Conservation (phyloP, 805 yeast species). For the Saccharomycopsis sp. region DNA sequence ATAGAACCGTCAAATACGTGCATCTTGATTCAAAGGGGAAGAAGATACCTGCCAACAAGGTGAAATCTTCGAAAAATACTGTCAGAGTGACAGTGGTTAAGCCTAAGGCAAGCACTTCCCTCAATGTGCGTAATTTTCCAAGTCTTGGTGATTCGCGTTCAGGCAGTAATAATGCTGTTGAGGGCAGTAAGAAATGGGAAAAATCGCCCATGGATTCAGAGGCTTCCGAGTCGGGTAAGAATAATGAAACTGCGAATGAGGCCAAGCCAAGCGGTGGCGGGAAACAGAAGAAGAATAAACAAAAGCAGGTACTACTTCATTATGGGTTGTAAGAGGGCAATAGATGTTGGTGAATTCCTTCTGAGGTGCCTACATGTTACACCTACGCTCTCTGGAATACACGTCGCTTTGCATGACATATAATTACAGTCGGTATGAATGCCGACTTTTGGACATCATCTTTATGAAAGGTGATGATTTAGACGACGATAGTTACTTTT, state of each 20-base stretch:
- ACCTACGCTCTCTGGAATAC: too few species aligned
- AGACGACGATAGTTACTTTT: too few species aligned
- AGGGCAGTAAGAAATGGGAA: not conserved
- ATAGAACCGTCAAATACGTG: constrained; percentile 9
- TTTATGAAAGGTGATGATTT: too few species aligned
- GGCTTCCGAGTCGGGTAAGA: not conserved
- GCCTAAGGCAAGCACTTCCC: not conserved
- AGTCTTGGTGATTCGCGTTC: not conserved
- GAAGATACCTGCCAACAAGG: constrained; percentile 6
- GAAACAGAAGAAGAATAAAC: constrained; percentile 40
- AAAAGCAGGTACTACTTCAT: constrained; percentile 45
- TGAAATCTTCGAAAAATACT: constrained; percentile 4
- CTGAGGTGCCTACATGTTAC: too few species aligned
- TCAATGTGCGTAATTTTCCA: constrained; percentile 3
- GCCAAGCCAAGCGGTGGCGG: constrained; percentile 23
- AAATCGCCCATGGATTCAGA: not conserved
- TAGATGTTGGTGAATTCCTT: too few species aligned
- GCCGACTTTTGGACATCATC: too few species aligned
- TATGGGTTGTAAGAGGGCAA: constrained; percentile 35
- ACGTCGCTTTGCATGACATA: too few species aligned
- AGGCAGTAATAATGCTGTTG: not conserved
- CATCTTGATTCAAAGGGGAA: not conserved
- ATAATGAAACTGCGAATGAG: constrained; percentile 1
- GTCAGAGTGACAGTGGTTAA: constrained; percentile 1
- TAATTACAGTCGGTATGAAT: too few species aligned